phyloP scores from a whole-genome alignment of 73 alveolate species.

The Tetrahymena malaccensis region DNA sequence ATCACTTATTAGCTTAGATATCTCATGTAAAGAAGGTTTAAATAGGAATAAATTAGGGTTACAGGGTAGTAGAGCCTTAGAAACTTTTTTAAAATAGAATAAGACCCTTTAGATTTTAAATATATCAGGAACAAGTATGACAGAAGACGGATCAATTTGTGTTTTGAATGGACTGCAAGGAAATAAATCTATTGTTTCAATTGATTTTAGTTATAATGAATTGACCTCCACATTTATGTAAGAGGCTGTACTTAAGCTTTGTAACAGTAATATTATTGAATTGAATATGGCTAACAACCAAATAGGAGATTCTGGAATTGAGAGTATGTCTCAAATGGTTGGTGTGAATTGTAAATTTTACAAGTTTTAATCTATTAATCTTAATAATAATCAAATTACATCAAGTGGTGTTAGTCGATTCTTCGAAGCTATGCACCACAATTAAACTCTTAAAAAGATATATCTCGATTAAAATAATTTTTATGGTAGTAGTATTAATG shows the following conservation, averaged over 20 bases:
- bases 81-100: neutral
- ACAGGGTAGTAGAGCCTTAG: constrained; percentile 32
- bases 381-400: constrained; percentile 12
- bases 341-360: neutral
- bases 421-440: constrained; percentile 22
- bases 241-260: constrained; percentile 11
- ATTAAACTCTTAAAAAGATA: neutral
- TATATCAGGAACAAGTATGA: constrained; percentile 26
- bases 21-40: constrained; percentile 42
- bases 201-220: constrained; percentile 40
- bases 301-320: constrained; percentile 44
- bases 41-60: constrained; percentile 46
- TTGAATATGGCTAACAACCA: constrained; percentile 36
- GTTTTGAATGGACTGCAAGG: constrained; percentile 31
- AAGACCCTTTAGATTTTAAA: constrained; percentile 23
- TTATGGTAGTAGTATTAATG: neutral
- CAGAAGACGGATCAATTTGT: constrained; percentile 34
- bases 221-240: constrained; percentile 28
- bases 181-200: constrained; percentile 32
- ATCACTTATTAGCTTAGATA: constrained; percentile 13
- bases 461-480: constrained; percentile 35
- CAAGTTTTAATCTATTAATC: neutral
- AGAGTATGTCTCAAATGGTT: constrained; percentile 7
- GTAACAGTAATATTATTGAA: constrained; percentile 17
- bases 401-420: constrained; percentile 1